phyloP scores from a whole-genome alignment of 306 rosid species.

The Begonia fuchsioides region DNA sequence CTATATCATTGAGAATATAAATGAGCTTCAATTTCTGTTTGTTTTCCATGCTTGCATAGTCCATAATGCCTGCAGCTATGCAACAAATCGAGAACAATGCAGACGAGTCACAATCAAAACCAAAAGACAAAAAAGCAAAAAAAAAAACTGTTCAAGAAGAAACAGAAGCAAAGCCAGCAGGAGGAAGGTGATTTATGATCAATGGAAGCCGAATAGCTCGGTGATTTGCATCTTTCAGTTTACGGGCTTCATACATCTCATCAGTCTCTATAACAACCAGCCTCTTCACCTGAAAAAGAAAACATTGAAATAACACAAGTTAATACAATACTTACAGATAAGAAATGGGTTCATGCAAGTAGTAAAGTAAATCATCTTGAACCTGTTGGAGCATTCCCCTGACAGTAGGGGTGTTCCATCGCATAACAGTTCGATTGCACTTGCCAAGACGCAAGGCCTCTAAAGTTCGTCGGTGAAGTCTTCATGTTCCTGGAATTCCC shows the following conservation, averaged over 20 bases:
- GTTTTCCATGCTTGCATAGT: too few species aligned
- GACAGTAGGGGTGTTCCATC: constrained; percentile 82
- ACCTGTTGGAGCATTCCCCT: constrained; percentile 97
- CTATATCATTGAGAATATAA: too few species aligned
- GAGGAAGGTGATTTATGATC: constrained; percentile 49
- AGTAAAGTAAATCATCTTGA: constrained; percentile 2
- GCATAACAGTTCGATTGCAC: constrained; percentile 90
- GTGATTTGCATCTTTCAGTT: constrained; percentile 48
- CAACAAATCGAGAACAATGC: too few species aligned
- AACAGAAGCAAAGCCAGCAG: constrained; percentile 21
- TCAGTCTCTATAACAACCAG: constrained; percentile 73
- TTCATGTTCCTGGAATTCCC: constrained; percentile 93
- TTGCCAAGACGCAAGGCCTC: constrained; percentile 78
- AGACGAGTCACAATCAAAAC: too few species aligned
- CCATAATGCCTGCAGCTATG: too few species aligned
- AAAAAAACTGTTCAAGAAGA: constrained; percentile 17
- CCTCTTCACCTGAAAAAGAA: constrained; percentile 57
- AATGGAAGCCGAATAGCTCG: constrained; percentile 49
- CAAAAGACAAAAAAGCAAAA: too few species aligned
- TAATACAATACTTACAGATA: too few species aligned
- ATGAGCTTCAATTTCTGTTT: too few species aligned
- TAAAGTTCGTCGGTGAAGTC: constrained; percentile 68
- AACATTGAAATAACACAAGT: constrained; percentile 1
- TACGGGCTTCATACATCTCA: constrained; percentile 78
- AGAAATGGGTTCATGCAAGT: constrained; percentile 4